Conservation (phyloP, 2,329 filamentous ascomycete species). For the Exophiala aquamarina region DNA sequence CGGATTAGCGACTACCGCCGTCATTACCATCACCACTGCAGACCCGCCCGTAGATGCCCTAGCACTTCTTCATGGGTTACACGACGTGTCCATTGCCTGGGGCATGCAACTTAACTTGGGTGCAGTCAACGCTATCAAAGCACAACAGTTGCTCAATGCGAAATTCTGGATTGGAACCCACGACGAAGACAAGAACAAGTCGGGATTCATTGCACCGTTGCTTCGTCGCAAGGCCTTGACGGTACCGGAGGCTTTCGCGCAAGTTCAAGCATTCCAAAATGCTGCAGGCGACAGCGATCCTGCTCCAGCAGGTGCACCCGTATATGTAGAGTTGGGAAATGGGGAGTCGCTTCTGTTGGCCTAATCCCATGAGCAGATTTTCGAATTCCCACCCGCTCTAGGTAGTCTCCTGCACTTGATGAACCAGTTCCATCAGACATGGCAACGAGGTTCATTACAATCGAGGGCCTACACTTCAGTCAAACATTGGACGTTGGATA, state of each 20-base stretch:
- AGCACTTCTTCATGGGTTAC: constrained; percentile 63
- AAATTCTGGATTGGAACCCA: constrained; percentile 67
- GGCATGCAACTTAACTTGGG: constrained; percentile 63
- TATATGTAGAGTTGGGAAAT: constrained; percentile 56
- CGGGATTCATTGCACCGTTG: constrained; percentile 35
- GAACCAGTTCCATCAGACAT: too few species aligned
- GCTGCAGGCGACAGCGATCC: constrained; percentile 29
- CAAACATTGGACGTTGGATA: too few species aligned
- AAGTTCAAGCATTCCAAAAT: constrained; percentile 40
- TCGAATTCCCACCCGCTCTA: too few species aligned
- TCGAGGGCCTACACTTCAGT: too few species aligned
- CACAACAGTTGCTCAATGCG: constrained; percentile 53
- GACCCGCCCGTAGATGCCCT: constrained; percentile 52
- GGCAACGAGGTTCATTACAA: too few species aligned
- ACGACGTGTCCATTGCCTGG: constrained; percentile 56
- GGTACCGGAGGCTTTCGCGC: constrained; percentile 36
- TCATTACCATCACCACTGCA: constrained; percentile 45
- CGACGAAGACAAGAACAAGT: constrained; percentile 33
- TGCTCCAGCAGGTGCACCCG: constrained; percentile 41
- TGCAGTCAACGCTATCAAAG: constrained; percentile 60
- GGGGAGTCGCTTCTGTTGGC: constrained; percentile 56
- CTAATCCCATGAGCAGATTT: constrained; percentile 26
- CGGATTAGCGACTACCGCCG: constrained; percentile 52
- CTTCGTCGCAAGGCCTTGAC: constrained; percentile 47
- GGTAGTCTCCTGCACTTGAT: too few species aligned